These are phyloP conservation scores for Rhododendron mucronatum DNA, from an alignment of 148 eudicot genomes.

Conservation along the genomic window DNA sequence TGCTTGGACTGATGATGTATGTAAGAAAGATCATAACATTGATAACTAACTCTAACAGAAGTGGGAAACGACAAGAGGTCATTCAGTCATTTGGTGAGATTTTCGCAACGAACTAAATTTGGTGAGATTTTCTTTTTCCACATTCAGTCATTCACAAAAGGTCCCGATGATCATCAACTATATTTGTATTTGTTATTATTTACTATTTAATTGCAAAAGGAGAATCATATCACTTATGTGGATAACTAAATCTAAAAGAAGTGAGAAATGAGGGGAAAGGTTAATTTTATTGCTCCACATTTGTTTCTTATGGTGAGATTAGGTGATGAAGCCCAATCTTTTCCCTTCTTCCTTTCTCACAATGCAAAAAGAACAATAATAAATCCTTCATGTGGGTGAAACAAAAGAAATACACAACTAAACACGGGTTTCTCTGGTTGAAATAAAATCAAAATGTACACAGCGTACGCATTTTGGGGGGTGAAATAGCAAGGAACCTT, in stretches of 20 bases:
- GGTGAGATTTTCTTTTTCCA: neutral
- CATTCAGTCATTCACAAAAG: neutral
- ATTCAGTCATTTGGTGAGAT: no score
- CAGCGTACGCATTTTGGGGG: neutral
- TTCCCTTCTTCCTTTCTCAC: neutral
- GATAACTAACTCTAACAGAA: no score
- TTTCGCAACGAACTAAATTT: neutral
- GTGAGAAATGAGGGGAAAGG: neutral
- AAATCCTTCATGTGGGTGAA: neutral
- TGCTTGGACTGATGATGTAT: neutral
- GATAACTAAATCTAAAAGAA: neutral
- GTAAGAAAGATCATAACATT: neutral
- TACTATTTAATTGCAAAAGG: neutral
- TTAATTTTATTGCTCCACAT: neutral
- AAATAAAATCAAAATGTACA: neutral
- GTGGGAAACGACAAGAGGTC: no score
- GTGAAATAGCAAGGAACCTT: constrained; percentile 36
- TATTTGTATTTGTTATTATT: neutral
- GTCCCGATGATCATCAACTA: neutral
- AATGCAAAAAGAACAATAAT: neutral
- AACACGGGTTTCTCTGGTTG: neutral
- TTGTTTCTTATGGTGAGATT: neutral
- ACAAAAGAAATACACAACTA: neutral
- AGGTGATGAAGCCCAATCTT: neutral
- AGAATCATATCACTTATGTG: neutral